phyloP scores from a whole-genome alignment of 139 green algal species.

The Astrephomene gubernaculifera region DNA sequence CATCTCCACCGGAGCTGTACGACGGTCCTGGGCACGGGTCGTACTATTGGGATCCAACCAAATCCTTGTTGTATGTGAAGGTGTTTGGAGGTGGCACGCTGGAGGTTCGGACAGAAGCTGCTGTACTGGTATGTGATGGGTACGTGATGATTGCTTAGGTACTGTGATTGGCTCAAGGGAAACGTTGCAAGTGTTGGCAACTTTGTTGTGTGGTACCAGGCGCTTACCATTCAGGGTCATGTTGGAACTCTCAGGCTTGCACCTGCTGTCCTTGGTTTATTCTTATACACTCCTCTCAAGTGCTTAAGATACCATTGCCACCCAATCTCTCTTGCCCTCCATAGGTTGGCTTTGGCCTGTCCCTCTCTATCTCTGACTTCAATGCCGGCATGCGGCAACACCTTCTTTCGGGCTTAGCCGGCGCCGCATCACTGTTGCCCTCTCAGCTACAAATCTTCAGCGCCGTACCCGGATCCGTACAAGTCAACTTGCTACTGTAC shows the following conservation, averaged over 20 bases:
- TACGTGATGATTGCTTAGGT: too few species aligned
- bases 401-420: not conserved
- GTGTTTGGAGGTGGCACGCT: slow-evolving; percentile 21
- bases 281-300: not conserved
- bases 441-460: not conserved
- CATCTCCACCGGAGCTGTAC: not conserved
- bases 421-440: not conserved
- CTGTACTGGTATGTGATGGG: not conserved
- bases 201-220: not conserved
- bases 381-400: not conserved
- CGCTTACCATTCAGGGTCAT: not conserved
- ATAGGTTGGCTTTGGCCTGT: not conserved
- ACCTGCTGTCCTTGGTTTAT: not conserved
- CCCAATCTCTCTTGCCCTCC: not conserved
- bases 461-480: not conserved
- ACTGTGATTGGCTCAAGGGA: not conserved
- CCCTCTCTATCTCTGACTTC: not conserved
- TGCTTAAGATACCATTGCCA: not conserved
- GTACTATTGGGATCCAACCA: slow-evolving; percentile 56
- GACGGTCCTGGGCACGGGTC: slow-evolving; percentile 46
- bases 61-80: slow-evolving; percentile 48
- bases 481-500: not conserved
- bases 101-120: not conserved
- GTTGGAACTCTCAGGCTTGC: too few species aligned
- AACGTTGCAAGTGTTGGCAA: not conserved